Evolutionary conservation across 1,284 basidiomycete genomes (phyloP).

Genomic region (Trametes pubescens): DNA sequence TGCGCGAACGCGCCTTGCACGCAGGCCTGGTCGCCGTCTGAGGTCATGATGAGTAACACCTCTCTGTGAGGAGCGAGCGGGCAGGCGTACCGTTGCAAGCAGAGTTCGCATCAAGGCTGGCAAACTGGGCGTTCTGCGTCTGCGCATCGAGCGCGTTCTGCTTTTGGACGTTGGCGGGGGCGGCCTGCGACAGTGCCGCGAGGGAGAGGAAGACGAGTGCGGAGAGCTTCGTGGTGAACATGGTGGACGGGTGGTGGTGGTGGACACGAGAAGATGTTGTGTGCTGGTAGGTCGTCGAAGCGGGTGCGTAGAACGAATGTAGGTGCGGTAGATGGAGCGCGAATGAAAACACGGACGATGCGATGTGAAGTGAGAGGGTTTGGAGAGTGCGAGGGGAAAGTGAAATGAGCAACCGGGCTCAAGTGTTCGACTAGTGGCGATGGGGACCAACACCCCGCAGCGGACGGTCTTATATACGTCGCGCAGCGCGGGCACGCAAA

Average conservation of each 20-base stretch:
- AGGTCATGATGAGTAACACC: neutral
- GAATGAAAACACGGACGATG: slow-evolving; percentile 24
- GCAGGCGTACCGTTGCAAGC: slow-evolving; percentile 45
- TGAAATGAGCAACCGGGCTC: slow-evolving; percentile 31
- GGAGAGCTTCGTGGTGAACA: slow-evolving; percentile 29
- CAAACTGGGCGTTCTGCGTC: slow-evolving; percentile 56
- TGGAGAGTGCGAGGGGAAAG: slow-evolving; percentile 5
- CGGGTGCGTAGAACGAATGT: neutral
- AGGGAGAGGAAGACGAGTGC: slow-evolving; percentile 30
- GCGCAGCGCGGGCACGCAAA: neutral
- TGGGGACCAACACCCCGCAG: slow-evolving; percentile 10
- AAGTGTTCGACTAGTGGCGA: slow-evolving; percentile 26
- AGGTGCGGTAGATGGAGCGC: slow-evolving; percentile 8
- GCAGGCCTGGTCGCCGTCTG: slow-evolving; percentile 56
- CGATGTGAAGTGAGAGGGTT: slow-evolving; percentile 8
- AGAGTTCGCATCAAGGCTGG: slow-evolving; percentile 47
- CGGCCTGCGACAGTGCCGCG: slow-evolving; percentile 27
- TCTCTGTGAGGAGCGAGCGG: too few species aligned
- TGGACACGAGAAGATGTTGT: neutral
- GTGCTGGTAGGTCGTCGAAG: slow-evolving; percentile 4
- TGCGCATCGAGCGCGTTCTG: slow-evolving; percentile 59
- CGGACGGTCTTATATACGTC: slow-evolving; percentile 16
- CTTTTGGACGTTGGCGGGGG: slow-evolving; percentile 43
- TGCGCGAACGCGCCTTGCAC: slow-evolving; percentile 49
- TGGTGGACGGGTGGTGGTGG: slow-evolving; percentile 7